A percentile compares a stretch with the other conserved stretches of the same genome.
These are phyloP conservation scores for Aspergillus cristatus DNA, from an alignment of 495 filamentous ascomycete genomes.

Conservation along the genomic window DNA sequence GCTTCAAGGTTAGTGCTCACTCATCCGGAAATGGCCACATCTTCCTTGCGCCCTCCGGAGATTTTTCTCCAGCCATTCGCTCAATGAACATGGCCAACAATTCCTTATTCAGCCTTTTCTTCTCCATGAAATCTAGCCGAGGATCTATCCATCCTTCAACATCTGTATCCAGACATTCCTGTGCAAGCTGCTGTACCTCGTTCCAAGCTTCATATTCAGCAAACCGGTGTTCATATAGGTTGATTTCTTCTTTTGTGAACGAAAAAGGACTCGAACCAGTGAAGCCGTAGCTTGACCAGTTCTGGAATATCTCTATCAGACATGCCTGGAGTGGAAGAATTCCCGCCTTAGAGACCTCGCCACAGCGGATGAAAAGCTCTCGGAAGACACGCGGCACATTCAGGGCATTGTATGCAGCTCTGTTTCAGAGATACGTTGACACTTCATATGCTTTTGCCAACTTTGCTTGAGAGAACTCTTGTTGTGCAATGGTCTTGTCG, in stretches of 20 bases:
- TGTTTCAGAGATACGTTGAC: constrained; percentile 18
- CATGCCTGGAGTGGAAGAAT: constrained; percentile 25
- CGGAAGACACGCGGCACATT: constrained; percentile 20
- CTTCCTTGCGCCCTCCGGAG: constrained; percentile 15
- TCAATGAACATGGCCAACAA: constrained; percentile 20
- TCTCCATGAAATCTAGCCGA: constrained; percentile 20
- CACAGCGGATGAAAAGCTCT: constrained; percentile 25
- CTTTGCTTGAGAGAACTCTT: constrained; percentile 16
- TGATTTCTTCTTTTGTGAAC: constrained; percentile 19
- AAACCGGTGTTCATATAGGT: constrained; percentile 19
- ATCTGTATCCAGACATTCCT: constrained; percentile 29
- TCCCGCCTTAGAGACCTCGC: constrained; percentile 23
- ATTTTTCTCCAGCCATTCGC: constrained; percentile 15
- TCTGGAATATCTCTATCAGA: constrained; percentile 24
- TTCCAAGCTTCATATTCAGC: constrained; percentile 21
- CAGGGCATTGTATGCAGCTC: constrained; percentile 19
- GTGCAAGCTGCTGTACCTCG: constrained; percentile 19
- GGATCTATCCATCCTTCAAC: constrained; percentile 29
- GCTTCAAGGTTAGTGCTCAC: not conserved
- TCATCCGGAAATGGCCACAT: constrained; percentile 25
- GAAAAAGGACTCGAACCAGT: constrained; percentile 19
- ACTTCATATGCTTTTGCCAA: constrained; percentile 28
- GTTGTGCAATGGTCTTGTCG: constrained; percentile 12
- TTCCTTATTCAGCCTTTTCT: constrained; percentile 19
- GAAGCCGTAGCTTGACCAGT: constrained; percentile 21